Evolutionary conservation across 163 green algal genomes (phyloP).

Genomic region (Chloromonas sp.): DNA sequence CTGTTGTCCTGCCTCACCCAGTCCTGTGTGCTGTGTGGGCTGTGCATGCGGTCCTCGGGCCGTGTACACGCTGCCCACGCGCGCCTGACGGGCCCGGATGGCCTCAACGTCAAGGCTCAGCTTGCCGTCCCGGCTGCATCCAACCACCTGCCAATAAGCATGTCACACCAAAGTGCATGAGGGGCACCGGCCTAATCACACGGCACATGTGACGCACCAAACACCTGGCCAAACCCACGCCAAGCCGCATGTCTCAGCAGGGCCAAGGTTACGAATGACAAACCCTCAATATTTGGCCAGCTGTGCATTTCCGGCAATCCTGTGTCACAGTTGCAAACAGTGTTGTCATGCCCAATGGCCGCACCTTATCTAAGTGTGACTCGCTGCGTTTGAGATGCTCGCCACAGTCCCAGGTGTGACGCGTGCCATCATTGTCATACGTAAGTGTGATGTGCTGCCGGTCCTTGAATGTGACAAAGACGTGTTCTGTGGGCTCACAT

Average conservation of each 20-base stretch:
- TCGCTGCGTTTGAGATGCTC: conserved; percentile 25
- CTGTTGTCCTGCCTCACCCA: conserved; percentile 8
- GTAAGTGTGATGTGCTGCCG: conserved; percentile 19
- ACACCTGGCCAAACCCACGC: too few species aligned
- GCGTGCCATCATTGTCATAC: conserved; percentile 14
- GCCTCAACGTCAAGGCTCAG: conserved; percentile 28
- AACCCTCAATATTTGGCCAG: too few species aligned
- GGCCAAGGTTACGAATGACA: too few species aligned
- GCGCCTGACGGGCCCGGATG: conserved; percentile 29
- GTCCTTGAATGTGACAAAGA: conserved; percentile 24
- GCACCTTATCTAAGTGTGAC: conserved; percentile 25
- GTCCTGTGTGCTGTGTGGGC: conserved; percentile 20
- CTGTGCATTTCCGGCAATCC: too few species aligned
- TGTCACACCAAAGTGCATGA: background rate
- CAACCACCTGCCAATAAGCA: background rate
- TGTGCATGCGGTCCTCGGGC: conserved; percentile 19
- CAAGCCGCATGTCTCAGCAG: too few species aligned
- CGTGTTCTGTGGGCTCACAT: conserved; percentile 7
- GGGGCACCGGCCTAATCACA: too few species aligned
- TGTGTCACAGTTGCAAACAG: too few species aligned
- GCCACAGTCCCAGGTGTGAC: conserved; percentile 19
- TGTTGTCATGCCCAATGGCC: background rate
- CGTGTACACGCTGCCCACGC: conserved; percentile 24
- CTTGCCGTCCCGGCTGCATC: conserved; percentile 3
- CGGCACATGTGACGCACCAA: too few species aligned